These are phyloP conservation scores for Flaveria bidentis DNA, from an alignment of 129 eudicot genomes.

Conservation along the genomic window DNA sequence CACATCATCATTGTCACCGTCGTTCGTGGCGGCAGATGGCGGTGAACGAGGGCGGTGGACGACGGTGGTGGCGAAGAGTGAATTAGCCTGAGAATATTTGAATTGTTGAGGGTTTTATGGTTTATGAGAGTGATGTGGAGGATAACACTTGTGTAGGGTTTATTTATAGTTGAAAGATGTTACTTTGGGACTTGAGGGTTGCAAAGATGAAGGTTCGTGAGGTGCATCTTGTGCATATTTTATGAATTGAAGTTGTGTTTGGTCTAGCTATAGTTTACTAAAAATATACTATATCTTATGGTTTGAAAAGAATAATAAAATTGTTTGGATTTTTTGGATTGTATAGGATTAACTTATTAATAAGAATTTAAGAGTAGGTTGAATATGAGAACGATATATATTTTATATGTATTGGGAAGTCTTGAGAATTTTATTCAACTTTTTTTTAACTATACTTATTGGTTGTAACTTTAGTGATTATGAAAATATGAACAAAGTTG, in stretches of 20 bases:
- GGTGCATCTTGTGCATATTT: slow-evolving; percentile 22
- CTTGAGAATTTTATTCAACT: too few relatives aligned
- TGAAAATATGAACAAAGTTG: too few relatives aligned
- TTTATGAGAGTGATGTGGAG: slow-evolving; percentile 3
- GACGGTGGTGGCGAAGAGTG: not conserved
- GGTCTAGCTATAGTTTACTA: not conserved
- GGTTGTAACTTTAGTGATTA: too few relatives aligned
- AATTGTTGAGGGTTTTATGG: slow-evolving; percentile 8
- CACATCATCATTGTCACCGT: slow-evolving; percentile 41
- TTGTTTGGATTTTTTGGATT: too few relatives aligned
- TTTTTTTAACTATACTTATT: too few relatives aligned
- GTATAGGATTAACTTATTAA: too few relatives aligned
- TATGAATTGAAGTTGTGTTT: not conserved
- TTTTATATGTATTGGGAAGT: too few relatives aligned
- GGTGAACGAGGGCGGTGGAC: not conserved
- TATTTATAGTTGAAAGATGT: slow-evolving; percentile 35
- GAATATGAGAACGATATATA: too few relatives aligned
- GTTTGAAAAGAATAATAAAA: too few relatives aligned
- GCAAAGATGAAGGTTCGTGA: slow-evolving; percentile 26
- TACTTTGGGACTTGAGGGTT: not conserved
- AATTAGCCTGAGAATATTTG: slow-evolving; percentile 25
- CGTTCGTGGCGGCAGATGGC: not conserved
- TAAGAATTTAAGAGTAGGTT: too few relatives aligned
- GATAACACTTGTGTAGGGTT: slow-evolving; percentile 12
- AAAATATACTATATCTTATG: too few relatives aligned